A percentile compares a stretch with the other conserved stretches of the same genome.
Conservation (phyloP, 2,329 filamentous ascomycete genomes). For the Paradendryphiella salina region DNA sequence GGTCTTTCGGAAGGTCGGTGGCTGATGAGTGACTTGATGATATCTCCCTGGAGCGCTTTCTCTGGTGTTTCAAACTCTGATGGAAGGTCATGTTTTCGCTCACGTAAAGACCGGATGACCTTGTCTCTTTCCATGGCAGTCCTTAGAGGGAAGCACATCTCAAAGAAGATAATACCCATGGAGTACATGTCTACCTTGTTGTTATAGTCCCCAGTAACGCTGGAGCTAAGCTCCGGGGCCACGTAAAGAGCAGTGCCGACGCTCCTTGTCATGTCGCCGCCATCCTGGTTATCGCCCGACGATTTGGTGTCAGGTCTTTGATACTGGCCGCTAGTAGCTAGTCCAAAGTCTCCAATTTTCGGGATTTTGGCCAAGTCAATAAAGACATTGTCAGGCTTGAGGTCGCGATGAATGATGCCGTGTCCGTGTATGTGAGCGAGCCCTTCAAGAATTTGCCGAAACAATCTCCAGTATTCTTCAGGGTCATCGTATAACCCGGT, state of each 20-base stretch:
- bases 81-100: conserved; percentile 70
- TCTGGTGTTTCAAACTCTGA: conserved; percentile 71
- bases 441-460: conserved; percentile 88
- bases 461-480: conserved; percentile 84
- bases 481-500: conserved; percentile 72
- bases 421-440: conserved; percentile 85
- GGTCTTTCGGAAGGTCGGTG: conserved; percentile 83
- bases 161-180: conserved; percentile 94
- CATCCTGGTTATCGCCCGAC: conserved; percentile 39
- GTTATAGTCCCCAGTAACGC: conserved; percentile 76
- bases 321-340: conserved; percentile 86
- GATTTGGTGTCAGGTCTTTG: conserved; percentile 59
- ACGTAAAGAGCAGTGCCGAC: conserved; percentile 86
- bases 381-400: conserved; percentile 98
- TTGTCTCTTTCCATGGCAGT: conserved; percentile 67
- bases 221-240: conserved; percentile 84
- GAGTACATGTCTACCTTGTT: conserved; percentile 99
- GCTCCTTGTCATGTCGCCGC: conserved; percentile 68
- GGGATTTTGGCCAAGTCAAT: conserved; percentile 89
- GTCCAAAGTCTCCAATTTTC: conserved; percentile 94
- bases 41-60: conserved; percentile 69
- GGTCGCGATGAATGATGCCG: conserved; percentile 90
- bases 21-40: conserved; percentile 77
- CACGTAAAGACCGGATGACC: conserved; percentile 70
- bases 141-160: conserved; percentile 76